A percentile compares a stretch with the other conserved stretches of the same genome.
These are phyloP conservation scores for Penicillium sclerotiorum DNA, from an alignment of 2,329 filamentous ascomycete genomes.

Conservation along the genomic window DNA sequence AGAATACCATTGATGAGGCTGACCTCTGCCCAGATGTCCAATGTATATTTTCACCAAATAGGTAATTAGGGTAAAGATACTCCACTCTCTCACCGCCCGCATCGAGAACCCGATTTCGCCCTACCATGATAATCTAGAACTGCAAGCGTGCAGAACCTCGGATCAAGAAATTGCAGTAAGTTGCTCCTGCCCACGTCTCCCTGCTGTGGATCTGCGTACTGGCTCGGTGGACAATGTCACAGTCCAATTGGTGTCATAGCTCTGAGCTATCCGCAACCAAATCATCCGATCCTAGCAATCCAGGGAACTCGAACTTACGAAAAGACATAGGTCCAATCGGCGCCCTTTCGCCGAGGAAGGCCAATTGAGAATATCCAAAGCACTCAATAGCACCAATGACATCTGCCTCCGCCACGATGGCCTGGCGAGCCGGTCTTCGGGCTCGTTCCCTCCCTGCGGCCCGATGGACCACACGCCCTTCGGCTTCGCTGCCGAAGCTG, in stretches of 20 bases:
- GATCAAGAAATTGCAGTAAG: conserved; percentile 25
- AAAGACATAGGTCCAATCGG: conserved; percentile 18
- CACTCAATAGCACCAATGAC: conserved; percentile 21
- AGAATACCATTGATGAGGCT: too few relatives aligned
- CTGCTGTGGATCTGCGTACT: too few relatives aligned
- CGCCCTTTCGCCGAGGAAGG: conserved; percentile 17
- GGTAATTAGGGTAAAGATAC: too few relatives aligned
- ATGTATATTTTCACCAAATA: too few relatives aligned
- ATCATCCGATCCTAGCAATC: not conserved
- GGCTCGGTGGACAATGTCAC: too few relatives aligned
- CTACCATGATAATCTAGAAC: conserved; percentile 15
- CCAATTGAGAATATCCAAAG: conserved; percentile 17
- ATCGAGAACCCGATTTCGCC: conserved; percentile 22
- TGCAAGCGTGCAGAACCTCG: conserved; percentile 23
- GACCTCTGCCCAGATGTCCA: too few relatives aligned
- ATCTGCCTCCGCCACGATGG: conserved; percentile 25
- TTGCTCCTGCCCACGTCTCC: too few relatives aligned
- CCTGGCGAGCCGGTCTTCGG: conserved; percentile 30
- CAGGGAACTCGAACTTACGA: conserved; percentile 9
- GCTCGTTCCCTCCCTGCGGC: conserved; percentile 26
- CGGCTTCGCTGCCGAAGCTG: conserved; percentile 19
- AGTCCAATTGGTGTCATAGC: not conserved
- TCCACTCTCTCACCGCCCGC: conserved; percentile 23
- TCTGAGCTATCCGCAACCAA: not conserved
- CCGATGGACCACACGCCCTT: conserved; percentile 29